phyloP scores from a whole-genome alignment of 192 early-diverging fungal species.

The Coemansia sp. region DNA sequence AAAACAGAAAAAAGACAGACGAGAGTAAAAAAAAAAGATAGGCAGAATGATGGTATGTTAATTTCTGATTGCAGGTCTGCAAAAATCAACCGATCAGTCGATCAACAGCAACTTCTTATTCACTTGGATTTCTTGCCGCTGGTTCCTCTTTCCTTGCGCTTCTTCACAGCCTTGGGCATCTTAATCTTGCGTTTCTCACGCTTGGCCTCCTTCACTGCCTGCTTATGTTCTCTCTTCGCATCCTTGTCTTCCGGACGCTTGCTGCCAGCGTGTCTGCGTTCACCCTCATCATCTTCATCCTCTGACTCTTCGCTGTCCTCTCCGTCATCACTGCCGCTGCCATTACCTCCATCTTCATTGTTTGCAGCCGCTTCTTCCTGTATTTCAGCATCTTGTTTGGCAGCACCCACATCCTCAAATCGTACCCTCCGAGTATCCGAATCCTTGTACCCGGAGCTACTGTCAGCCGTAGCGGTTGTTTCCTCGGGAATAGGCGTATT shows the following conservation, averaged over 20 bases:
- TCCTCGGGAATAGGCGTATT: slow-evolving; percentile 19
- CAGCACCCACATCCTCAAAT: slow-evolving; percentile 15
- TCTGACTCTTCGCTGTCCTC: slow-evolving; percentile 34
- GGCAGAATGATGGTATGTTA: not conserved
- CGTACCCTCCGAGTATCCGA: slow-evolving; percentile 37
- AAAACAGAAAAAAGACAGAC: not conserved
- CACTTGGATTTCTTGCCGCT: slow-evolving; percentile 64
- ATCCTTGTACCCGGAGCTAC: slow-evolving; percentile 42
- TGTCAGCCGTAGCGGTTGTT: not conserved
- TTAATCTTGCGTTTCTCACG: slow-evolving; percentile 92
- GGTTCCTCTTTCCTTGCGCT: slow-evolving; percentile 78
- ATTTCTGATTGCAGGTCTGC: not conserved
- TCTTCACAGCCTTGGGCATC: slow-evolving; percentile 95
- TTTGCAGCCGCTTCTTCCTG: not conserved
- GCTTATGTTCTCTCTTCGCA: slow-evolving; percentile 85
- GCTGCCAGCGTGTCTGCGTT: slow-evolving; percentile 44
- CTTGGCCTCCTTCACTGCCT: slow-evolving; percentile 82
- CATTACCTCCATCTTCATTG: not conserved
- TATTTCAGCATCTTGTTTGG: not conserved
- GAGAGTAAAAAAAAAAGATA: too few relatives aligned
- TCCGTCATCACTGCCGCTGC: slow-evolving; percentile 32
- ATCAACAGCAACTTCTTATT: not conserved
- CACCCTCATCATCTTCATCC: slow-evolving; percentile 45
- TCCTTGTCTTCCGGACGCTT: slow-evolving; percentile 88
- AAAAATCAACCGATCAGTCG: not conserved